phyloP scores from a whole-genome alignment of 169 alveolate genomes.

The Plasmodium gallinaceum region DNA sequence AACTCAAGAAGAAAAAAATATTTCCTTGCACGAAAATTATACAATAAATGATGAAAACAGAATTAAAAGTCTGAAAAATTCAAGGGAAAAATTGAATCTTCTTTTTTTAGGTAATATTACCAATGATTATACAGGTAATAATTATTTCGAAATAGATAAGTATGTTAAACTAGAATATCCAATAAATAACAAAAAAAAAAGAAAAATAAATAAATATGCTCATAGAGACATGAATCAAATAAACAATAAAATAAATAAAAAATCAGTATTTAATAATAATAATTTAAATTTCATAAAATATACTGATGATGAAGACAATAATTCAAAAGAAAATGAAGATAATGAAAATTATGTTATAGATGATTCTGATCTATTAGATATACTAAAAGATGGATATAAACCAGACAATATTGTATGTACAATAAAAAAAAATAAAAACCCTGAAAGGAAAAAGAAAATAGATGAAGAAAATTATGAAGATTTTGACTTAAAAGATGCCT shows the following conservation, averaged over 20 bases:
- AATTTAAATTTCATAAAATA: constrained; percentile 7
- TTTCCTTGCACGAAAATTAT: neutral
- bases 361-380: constrained; percentile 13
- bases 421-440: neutral
- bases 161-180: constrained; percentile 38
- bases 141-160: constrained; percentile 55
- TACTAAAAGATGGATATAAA: constrained; percentile 11
- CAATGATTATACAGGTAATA: constrained; percentile 11
- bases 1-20: constrained; percentile 1
- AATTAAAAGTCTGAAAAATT: constrained; percentile 1
- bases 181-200: neutral
- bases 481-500: constrained; percentile 32
- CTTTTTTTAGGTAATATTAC: neutral
- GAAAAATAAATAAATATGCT: neutral
- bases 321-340: neutral
- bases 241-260: neutral
- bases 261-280: neutral
- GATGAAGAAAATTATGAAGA: constrained; percentile 1
- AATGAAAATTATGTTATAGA: neutral
- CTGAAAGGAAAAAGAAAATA: neutral
- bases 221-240: neutral
- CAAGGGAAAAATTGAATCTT: neutral
- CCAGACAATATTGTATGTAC: neutral
- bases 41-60: neutral
- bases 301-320: neutral